These are phyloP conservation scores for Claviceps fusiformis DNA, from an alignment of 2,329 filamentous ascomycete species.

Conservation along the genomic window DNA sequence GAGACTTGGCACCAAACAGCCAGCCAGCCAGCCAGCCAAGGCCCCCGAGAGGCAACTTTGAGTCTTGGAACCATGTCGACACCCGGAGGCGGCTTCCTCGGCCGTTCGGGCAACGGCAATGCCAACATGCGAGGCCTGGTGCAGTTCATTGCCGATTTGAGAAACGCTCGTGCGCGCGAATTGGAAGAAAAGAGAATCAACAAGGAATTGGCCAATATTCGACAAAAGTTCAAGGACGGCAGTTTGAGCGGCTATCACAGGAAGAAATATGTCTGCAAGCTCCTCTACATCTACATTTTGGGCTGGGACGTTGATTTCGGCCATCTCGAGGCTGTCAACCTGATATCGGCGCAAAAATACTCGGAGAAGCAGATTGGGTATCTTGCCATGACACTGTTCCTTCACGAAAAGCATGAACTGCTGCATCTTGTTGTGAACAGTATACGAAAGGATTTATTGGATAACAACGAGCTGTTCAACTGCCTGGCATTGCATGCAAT, in stretches of 20 bases:
- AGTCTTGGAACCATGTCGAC: constrained; percentile 35
- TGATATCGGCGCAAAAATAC: constrained; percentile 93
- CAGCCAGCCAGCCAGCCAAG: constrained; percentile 3
- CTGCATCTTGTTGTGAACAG: constrained; percentile 95
- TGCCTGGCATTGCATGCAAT: constrained; percentile 94
- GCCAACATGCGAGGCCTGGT: constrained; percentile 73
- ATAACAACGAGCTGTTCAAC: constrained; percentile 95
- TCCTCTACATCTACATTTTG: constrained; percentile 97
- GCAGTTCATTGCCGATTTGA: constrained; percentile 93
- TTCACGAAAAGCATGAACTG: constrained; percentile 94
- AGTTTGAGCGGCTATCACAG: constrained; percentile 93
- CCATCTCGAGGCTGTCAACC: constrained; percentile 92
- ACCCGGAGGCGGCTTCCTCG: constrained; percentile 46
- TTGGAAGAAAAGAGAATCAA: constrained; percentile 99
- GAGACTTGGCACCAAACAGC: neutral
- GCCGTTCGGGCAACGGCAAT: constrained; percentile 51
- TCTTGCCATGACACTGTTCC: constrained; percentile 88
- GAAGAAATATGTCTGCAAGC: constrained; percentile 99
- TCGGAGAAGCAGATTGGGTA: constrained; percentile 99
- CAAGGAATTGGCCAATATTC: constrained; percentile 96
- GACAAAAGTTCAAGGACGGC: constrained; percentile 95
- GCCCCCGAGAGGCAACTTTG: constrained; percentile 7
- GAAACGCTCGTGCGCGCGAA: constrained; percentile 89
- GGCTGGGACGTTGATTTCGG: constrained; percentile 99
- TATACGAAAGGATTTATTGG: constrained; percentile 87